phyloP scores from a whole-genome alignment of 1,284 basidiomycete species.

The Ceratobasidium sp. region DNA sequence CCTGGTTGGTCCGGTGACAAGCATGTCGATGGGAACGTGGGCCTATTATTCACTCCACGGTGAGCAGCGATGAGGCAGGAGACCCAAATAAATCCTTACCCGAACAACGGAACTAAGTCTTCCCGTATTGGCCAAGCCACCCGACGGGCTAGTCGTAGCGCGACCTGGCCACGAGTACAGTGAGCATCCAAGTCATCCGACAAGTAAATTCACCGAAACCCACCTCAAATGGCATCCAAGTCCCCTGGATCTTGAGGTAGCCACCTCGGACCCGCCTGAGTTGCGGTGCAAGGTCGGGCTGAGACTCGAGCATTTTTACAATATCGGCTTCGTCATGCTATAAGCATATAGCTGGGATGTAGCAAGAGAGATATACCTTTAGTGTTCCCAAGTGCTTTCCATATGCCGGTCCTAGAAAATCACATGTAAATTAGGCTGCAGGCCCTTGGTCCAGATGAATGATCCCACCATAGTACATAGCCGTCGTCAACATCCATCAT shows the following conservation, averaged over 20 bases:
- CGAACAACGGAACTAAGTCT: slow-evolving; percentile 81
- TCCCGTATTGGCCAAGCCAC: slow-evolving; percentile 89
- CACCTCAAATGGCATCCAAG: slow-evolving; percentile 89
- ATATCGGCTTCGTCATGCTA: slow-evolving; percentile 69
- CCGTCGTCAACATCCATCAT: slow-evolving; percentile 93
- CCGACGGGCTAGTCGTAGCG: slow-evolving; percentile 75
- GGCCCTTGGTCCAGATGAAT: neutral
- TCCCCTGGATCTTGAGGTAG: slow-evolving; percentile 87
- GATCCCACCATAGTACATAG: slow-evolving; percentile 54
- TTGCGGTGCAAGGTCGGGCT: slow-evolving; percentile 79
- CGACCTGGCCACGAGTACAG: slow-evolving; percentile 57
- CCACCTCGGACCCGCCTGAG: slow-evolving; percentile 83
- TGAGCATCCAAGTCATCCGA: neutral
- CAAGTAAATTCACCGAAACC: slow-evolving; percentile 44
- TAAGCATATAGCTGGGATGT: slow-evolving; percentile 40
- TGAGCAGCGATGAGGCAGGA: slow-evolving; percentile 18
- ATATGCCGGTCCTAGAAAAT: slow-evolving; percentile 84
- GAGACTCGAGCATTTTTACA: slow-evolving; percentile 87
- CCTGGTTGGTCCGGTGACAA: slow-evolving; percentile 81
- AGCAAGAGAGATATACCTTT: slow-evolving; percentile 63
- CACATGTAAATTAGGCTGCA: slow-evolving; percentile 47
- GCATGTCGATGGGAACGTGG: slow-evolving; percentile 77
- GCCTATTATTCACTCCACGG: slow-evolving; percentile 48
- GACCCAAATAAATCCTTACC: slow-evolving; percentile 56
- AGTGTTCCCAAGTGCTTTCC: slow-evolving; percentile 86